Base-by-base conservation (phyloP, 2,329 filamentous ascomycete genomes). In the Botryotinia convoluta region DNA sequence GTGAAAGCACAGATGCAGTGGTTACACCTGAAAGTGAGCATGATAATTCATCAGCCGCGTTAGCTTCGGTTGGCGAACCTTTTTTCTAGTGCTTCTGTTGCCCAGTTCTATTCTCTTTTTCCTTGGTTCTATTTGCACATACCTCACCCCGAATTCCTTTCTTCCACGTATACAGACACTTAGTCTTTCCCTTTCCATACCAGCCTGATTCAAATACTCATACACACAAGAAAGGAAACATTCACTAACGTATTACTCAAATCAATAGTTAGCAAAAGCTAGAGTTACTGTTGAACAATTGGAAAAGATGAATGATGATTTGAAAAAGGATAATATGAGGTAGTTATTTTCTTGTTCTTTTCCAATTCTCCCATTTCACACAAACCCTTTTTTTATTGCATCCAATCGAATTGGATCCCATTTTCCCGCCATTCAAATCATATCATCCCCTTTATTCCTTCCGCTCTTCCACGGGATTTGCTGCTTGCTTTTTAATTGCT, bases 1-100 rank as follows among this genome's bases (percentile, higher is more conserved):
- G 65, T 68, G 65, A 42, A 68, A 68, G 62, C 54, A 72, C 77
- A 69, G 78, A 79, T 71, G 75, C 78, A 69, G 77, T 68, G 48
- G 65, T 78, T 73, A 78, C 80, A 87, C 88, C 87, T 87, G 88
- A 90, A 88, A 83, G 83, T 81, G 83, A 84, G 79, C 86, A 88
- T 79, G 89, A 91, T 81, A 84, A 88, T 84, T 89, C 88, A 82
- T 91, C 89, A 81, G 84, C 86, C 81, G 89, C 89, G 83, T 85
- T 91, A 83, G 89, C 89, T 84, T 88, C 87, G 89, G 89, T 91
- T 87, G 86, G 89, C 76, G 74, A 75, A 64, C 78, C 79, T 75
- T 73, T 79, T 76, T 79, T 77, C 73, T 78, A 77, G 74, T 76
- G 65, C 68, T 77, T 74, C 72, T 73, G 74, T 67, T 74, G 73